phyloP scores from a whole-genome alignment of 2,329 filamentous ascomycete genomes.

The Nannizzia gypsea region DNA sequence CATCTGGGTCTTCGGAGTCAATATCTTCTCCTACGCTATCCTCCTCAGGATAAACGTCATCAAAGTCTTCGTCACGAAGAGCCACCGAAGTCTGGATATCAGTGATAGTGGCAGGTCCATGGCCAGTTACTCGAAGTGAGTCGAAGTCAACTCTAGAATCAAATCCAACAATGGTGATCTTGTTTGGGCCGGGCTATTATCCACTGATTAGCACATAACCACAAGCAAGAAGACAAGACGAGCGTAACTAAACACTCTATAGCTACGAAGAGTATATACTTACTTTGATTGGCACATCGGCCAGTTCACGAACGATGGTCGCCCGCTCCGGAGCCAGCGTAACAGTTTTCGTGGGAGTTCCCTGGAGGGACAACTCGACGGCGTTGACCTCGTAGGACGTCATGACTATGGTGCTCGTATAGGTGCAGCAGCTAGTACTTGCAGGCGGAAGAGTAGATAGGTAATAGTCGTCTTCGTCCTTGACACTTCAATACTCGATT shows the following conservation, averaged over 20 bases:
- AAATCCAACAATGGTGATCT: slow-evolving; percentile 45
- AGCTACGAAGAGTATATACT: neutral
- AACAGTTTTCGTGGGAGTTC: slow-evolving; percentile 49
- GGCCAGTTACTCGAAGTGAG: slow-evolving; percentile 50
- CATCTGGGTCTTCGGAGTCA: slow-evolving; percentile 17
- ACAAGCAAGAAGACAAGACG: too few relatives aligned
- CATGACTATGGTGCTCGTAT: slow-evolving; percentile 5
- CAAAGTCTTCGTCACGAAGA: slow-evolving; percentile 43
- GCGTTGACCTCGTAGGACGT: slow-evolving; percentile 12
- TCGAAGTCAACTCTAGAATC: slow-evolving; percentile 44
- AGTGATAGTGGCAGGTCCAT: slow-evolving; percentile 46
- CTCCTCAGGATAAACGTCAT: slow-evolving; percentile 38
- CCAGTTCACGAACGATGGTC: slow-evolving; percentile 50
- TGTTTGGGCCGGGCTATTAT: slow-evolving; percentile 42
- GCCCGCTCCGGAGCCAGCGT: slow-evolving; percentile 52
- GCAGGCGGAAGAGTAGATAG: neutral
- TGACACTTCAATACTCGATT: neutral
- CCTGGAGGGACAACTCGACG: slow-evolving; percentile 38
- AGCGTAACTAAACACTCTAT: too few relatives aligned
- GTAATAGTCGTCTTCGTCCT: neutral
- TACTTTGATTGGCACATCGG: slow-evolving; percentile 40
- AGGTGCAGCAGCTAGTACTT: neutral
- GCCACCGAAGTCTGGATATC: slow-evolving; percentile 52
- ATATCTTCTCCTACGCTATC: slow-evolving; percentile 21
- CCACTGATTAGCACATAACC: neutral